Evolutionary conservation across 192 early-diverging fungal species (phyloP).

Genomic region (Coemansia sp.): DNA sequence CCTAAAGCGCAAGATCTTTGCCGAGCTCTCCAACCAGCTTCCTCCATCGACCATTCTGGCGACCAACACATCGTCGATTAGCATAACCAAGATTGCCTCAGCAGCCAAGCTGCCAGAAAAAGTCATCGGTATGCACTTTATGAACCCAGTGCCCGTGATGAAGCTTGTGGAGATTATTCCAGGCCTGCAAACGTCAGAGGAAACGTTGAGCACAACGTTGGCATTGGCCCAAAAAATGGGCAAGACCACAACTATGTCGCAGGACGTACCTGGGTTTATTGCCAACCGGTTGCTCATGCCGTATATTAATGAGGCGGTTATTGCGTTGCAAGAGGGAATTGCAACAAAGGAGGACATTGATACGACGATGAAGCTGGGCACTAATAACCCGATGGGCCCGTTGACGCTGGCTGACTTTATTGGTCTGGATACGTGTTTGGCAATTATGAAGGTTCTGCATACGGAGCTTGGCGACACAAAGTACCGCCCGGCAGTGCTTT

Average conservation of each 20-base stretch:
- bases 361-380: constrained; percentile 96
- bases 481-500: constrained; percentile 89
- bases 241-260: constrained; percentile 85
- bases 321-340: constrained; percentile 83
- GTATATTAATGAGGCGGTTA: constrained; percentile 97
- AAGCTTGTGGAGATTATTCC: constrained; percentile 96
- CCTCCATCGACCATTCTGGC: constrained; percentile 78
- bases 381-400: constrained; percentile 98
- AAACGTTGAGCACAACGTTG: constrained; percentile 72
- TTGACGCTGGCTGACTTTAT: constrained; percentile 97
- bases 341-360: constrained; percentile 94
- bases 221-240: constrained; percentile 82
- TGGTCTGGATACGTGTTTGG: constrained; percentile 95
- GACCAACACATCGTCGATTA: constrained; percentile 96
- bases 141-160: constrained; percentile 98
- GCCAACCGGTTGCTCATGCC: constrained; percentile 98
- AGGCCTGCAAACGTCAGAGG: constrained; percentile 76
- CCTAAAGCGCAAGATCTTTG: constrained; percentile 82
- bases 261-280: constrained; percentile 95
- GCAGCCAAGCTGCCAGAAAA: constrained; percentile 61
- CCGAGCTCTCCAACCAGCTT: constrained; percentile 67
- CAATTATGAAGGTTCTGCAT: constrained; percentile 95
- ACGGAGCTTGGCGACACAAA: constrained; percentile 89
- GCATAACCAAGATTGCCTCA: constrained; percentile 95
- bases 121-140: constrained; percentile 99